Evolutionary conservation across 2,329 filamentous ascomycete species (phyloP), one percentile per base, ranked within the genome.

Genomic region (Cadophora malorum): DNA sequence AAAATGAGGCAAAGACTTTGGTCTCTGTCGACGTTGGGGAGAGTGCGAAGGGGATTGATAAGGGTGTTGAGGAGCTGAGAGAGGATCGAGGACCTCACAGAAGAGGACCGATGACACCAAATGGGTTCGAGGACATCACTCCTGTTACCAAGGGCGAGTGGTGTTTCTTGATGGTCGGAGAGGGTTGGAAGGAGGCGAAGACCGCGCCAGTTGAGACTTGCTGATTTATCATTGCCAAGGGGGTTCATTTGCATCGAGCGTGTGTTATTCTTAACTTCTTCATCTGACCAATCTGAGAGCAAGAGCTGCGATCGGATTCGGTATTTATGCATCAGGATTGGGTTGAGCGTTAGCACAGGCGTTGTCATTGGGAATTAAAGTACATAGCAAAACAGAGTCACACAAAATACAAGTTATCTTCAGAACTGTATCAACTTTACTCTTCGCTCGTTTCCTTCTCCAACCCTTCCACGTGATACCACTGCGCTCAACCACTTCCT

Each of bases 81-180:
- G 71, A 73, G 50, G 74, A 76, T 68, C 64, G 71, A 21, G 75
- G 75, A 0, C 75, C 76, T 1, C 74, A 76, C 73, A 75, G 67
- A 59, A 70, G 82, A 23, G 86, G 84, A 0, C 84, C 86, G 0
- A 76, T 80, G 78, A 89, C 87, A 66, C 87, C 86, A 1, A 87
- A 88, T 70, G 83, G 80, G 8, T 87, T 85, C 70, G 86, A 88
- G 23, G 88, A 90, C 73, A 86, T 90, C 65, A 88, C 86, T 61
- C 88, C 88, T 6, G 83, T 86, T 28, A 90, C 88, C 9, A 81
- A 85, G 50, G 85, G 85, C 5, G 88, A 90, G 77, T 90, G 88
- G 88, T 85, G 86, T 0, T 86, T 87, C 73, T 76, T 90, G 71
- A 86, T 88, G 79, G 73, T 74, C 0, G 83, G 84, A 3, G 80